phyloP scores from a whole-genome alignment of 805 yeast genomes.

The Lipomyces spencermartinsiae region DNA sequence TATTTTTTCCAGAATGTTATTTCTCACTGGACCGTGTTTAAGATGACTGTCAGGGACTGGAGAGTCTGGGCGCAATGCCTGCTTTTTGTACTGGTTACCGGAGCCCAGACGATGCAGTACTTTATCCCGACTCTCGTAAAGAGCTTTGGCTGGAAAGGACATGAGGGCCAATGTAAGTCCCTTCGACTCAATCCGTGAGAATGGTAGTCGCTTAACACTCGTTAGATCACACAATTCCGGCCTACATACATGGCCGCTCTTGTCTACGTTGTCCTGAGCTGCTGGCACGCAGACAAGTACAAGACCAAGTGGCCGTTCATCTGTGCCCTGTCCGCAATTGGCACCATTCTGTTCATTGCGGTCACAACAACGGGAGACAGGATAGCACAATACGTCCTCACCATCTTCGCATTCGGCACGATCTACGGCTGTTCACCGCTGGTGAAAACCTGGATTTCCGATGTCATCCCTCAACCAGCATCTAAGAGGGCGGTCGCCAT shows the following conservation, averaged over 20 bases:
- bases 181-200: no score
- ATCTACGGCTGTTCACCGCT: not conserved
- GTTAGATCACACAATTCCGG: conserved; percentile 63
- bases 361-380: no score
- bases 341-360: no score
- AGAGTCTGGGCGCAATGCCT: conserved; percentile 26
- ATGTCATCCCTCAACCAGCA: conserved; percentile 56
- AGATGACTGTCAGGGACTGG: conserved; percentile 23
- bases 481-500: conserved; percentile 51
- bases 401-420: conserved; percentile 24
- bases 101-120: conserved; percentile 49
- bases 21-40: conserved; percentile 20
- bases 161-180: no score
- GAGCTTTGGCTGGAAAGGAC: conserved; percentile 51
- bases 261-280: conserved; percentile 15
- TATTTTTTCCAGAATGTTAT: no score
- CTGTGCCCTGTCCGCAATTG: no score
- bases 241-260: conserved; percentile 51
- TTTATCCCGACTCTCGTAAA: conserved; percentile 64
- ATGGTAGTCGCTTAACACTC: conserved; percentile 51
- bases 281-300: no score
- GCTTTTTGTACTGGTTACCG: conserved; percentile 26
- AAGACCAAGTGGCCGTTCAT: no score
- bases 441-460: conserved; percentile 26
- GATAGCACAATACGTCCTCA: conserved; percentile 14